These are phyloP conservation scores for Ceratocystis ficicola DNA, from an alignment of 2,329 filamentous ascomycete genomes.

Conservation along the genomic window DNA sequence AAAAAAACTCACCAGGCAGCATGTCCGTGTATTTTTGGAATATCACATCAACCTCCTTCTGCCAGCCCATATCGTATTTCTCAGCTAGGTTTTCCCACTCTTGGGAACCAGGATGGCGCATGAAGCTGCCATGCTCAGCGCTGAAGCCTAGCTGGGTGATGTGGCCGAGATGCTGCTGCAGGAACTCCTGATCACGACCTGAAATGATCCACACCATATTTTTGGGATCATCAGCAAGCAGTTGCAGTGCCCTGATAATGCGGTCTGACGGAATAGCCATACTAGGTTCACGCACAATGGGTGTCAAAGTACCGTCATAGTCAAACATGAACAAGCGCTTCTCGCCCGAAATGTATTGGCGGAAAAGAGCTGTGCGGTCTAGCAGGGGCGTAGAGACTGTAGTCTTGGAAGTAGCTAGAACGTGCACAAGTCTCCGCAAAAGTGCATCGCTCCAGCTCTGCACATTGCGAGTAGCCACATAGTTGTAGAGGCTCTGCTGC, in stretches of 20 bases:
- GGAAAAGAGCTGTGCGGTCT: conserved; percentile 59
- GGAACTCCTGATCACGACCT: conserved; percentile 81
- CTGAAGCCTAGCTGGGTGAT: conserved; percentile 83
- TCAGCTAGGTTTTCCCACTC: conserved; percentile 86
- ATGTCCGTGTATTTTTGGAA: conserved; percentile 83
- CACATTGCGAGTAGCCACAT: conserved; percentile 76
- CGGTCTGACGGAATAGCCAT: conserved; percentile 78
- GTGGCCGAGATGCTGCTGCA: conserved; percentile 84
- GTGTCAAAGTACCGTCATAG: conserved; percentile 92
- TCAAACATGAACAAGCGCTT: conserved; percentile 96
- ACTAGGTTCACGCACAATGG: conserved; percentile 84
- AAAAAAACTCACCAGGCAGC: conserved; percentile 54
- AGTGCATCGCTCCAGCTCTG: conserved; percentile 76
- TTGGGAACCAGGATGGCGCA: conserved; percentile 62
- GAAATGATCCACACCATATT: conserved; percentile 99
- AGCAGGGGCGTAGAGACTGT: conserved; percentile 68
- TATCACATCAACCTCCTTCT: conserved; percentile 66
- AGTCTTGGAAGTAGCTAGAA: conserved; percentile 64
- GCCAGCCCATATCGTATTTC: conserved; percentile 83
- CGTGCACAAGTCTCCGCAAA: conserved; percentile 64
- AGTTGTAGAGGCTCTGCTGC: conserved; percentile 64
- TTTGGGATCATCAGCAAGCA: conserved; percentile 62
- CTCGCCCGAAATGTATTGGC: conserved; percentile 59
- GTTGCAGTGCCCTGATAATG: conserved; percentile 66
- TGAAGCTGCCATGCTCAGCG: conserved; percentile 93